Evolutionary conservation across 192 early-diverging fungal species (phyloP).

Genomic region (Cetraspora pellucida): DNA sequence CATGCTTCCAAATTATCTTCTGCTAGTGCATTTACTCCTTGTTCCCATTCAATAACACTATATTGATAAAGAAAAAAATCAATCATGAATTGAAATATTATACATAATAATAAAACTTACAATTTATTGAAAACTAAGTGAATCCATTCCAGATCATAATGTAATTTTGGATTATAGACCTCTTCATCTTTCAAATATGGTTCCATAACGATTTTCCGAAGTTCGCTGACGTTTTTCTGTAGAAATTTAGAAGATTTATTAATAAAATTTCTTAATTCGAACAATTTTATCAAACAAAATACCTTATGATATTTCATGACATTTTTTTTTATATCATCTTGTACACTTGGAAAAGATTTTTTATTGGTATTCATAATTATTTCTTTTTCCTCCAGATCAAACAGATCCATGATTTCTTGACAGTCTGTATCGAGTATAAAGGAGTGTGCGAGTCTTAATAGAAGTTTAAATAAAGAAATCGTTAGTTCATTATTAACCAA

Average conservation of each 20-base stretch:
- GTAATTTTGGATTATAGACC: conserved; percentile 12
- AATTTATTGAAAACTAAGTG: conserved; percentile 19
- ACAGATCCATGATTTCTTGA: conserved; percentile 27
- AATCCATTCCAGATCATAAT: conserved; percentile 23
- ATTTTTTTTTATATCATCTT: conserved; percentile 1
- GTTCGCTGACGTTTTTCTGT: conserved; percentile 9
- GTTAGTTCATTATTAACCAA: conserved; percentile 19
- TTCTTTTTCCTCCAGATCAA: conserved; percentile 5
- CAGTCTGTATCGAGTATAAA: conserved; percentile 25
- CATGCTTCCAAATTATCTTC: not conserved
- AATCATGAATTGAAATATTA: conserved; percentile 10
- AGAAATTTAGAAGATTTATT: not conserved
- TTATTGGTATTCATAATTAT: conserved; percentile 20
- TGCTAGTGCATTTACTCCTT: conserved; percentile 1
- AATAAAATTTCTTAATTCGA: not conserved
- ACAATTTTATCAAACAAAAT: conserved; percentile 15
- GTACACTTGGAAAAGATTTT: conserved; percentile 10
- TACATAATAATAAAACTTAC: conserved; percentile 1
- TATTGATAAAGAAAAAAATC: conserved; percentile 9
- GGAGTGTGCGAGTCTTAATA: conserved; percentile 15
- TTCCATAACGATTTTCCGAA: conserved; percentile 1
- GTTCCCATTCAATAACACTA: conserved; percentile 18
- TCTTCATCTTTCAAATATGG: conserved; percentile 26
- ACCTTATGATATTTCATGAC: conserved; percentile 26
- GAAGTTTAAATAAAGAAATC: conserved; percentile 1